Evolutionary conservation across 371 early-diverging fungal genomes (phyloP).

Genomic region (Saksenaea oblongispora): DNA sequence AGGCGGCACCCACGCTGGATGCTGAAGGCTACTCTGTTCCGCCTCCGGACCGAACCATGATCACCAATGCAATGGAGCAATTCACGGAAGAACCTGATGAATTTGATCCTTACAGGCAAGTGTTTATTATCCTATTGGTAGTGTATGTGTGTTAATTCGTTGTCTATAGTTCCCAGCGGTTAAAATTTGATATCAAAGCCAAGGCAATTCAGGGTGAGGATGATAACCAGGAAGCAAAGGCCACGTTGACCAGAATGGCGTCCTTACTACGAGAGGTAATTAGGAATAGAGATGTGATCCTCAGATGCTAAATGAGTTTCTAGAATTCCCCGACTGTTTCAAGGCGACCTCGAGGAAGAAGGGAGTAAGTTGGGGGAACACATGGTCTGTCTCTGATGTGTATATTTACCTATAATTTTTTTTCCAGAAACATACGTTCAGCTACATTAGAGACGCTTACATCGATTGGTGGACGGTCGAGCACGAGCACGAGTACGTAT

Average conservation of each 20-base stretch:
- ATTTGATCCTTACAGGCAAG: neutral
- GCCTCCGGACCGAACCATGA: constrained; percentile 36
- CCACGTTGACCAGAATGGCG: constrained; percentile 18
- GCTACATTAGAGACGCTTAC: neutral
- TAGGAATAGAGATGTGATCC: neutral
- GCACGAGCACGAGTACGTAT: constrained; percentile 2
- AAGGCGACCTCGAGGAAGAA: constrained; percentile 36
- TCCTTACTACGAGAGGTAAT: constrained; percentile 24
- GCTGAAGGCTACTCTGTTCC: constrained; percentile 49
- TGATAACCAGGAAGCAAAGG: constrained; percentile 20
- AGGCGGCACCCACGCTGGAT: constrained; percentile 30
- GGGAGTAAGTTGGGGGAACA: constrained; percentile 30
- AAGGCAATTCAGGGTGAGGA: constrained; percentile 9
- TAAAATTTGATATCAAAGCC: constrained; percentile 24
- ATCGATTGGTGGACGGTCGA: constrained; percentile 10
- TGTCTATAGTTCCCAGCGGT: constrained; percentile 2
- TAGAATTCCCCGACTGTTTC: constrained; percentile 26
- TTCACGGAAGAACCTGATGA: neutral
- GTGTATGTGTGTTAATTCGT: neutral
- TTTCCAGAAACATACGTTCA: neutral
- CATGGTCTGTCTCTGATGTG: neutral
- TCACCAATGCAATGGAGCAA: constrained; percentile 22
- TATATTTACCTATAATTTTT: neutral
- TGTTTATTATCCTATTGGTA: neutral
- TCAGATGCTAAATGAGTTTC: neutral